These are phyloP conservation scores for Biscogniauxia sp. DNA, from an alignment of 2,329 filamentous ascomycete species.

Conservation along the genomic window DNA sequence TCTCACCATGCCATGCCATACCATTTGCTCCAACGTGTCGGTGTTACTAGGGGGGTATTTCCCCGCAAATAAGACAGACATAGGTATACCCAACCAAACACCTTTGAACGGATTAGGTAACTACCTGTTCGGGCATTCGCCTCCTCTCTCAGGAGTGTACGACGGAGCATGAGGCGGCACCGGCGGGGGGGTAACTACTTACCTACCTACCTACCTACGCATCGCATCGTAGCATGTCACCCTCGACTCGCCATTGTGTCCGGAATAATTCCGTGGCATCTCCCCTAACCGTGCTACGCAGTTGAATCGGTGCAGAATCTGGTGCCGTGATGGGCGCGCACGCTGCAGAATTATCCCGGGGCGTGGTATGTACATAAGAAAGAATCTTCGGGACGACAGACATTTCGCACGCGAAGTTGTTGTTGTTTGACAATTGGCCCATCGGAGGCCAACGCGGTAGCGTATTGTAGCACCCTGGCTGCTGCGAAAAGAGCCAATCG, in stretches of 20 bases:
- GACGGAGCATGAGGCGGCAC: conserved; percentile 14
- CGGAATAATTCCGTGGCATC: conserved; percentile 20
- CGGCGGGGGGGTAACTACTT: too few species aligned
- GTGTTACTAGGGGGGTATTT: conserved; percentile 32
- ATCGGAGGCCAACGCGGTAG: conserved; percentile 13
- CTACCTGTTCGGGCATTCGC: neutral
- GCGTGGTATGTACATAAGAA: too few species aligned
- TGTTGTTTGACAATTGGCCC: conserved; percentile 3
- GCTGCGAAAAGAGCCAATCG: conserved; percentile 6
- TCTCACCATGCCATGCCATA: conserved; percentile 17
- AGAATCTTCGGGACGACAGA: conserved; percentile 15
- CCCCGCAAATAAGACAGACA: conserved; percentile 29
- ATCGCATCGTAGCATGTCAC: neutral
- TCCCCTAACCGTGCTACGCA: conserved; percentile 5
- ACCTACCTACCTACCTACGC: conserved; percentile 2
- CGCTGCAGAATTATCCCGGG: conserved; percentile 23
- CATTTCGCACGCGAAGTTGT: conserved; percentile 7
- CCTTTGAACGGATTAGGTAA: conserved; percentile 10
- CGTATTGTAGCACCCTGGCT: conserved; percentile 12
- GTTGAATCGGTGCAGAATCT: conserved; percentile 14
- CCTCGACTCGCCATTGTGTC: conserved; percentile 2
- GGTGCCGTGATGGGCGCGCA: conserved; percentile 13
- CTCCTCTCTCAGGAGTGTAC: conserved; percentile 7
- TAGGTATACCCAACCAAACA: conserved; percentile 21
- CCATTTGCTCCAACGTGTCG: conserved; percentile 22